Evolutionary conservation across 768 basidiomycete genomes (phyloP), one percentile per base, ranked within the genome.

Genomic region (Termitomyces sp.): DNA sequence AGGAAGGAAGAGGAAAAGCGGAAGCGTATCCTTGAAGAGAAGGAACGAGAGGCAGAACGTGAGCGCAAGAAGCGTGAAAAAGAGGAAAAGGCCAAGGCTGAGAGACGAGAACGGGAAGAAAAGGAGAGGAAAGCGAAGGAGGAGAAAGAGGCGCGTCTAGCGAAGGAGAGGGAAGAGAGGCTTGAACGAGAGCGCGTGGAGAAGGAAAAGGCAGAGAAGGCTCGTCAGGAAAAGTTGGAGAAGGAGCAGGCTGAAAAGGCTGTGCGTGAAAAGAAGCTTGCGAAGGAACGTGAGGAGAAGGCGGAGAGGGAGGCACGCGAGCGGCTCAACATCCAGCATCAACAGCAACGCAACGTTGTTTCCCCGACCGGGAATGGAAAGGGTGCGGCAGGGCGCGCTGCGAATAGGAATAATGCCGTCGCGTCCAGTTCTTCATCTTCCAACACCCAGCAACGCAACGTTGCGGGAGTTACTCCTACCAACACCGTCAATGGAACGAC

Each of bases 1-100:
- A 83, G 87, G 59, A 92, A 89, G 70, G 94, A 94, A 48, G 95
- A 97, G 73, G 93, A 96, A 71, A 78, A 75, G 67, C 85, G 90
- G 59, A 86, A 87, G 70, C 87, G 91, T 28, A 74, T 86, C 61
- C 84, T 87, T 40, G 90, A 94, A 68, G 92, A 94, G 74, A 87
- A 88, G 67, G 91, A 93, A 65, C 85, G 86, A 15, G 88, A 92
- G 65, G 85, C 81, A 16, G 91, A 93, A 69, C 83, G 87, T 15
- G 89, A 92, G 64, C 80, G 85, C 61, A 87, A 89, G 76, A 83
- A 83, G 63, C 87, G 82, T 71, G 89, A 91, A 76, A 86, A 84
- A 74, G 90, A 91, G 69, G 88, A 91, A 66, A 84, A 77, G 61
- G 80, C 83, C 57, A 82, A 80, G 67, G 85, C 87, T 66, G 93